Base-by-base conservation (phyloP, 2,329 filamentous ascomycete species). In the Alternaria ventricosa region DNA sequence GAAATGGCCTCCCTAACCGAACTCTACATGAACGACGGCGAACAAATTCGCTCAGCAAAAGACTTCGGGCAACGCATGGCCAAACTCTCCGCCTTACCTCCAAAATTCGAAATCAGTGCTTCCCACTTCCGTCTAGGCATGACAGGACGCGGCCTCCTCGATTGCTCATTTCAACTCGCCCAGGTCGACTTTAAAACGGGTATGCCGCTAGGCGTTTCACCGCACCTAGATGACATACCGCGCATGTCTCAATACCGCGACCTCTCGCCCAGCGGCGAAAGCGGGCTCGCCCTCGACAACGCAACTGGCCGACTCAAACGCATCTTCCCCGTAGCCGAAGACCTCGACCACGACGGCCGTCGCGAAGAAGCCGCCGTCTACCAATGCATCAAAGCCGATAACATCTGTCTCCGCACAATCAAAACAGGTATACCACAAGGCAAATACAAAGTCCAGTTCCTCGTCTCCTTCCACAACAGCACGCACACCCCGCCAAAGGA, bases 131-230 rank as follows among this genome's bases (percentile, higher is more conserved):
- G 68, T 7, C 64, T 78, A 23, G 79, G 79, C 11, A 75, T 80
- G 41, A 60, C 71, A 1, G 77, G 76, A 3, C 63, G 64, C 11
- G 78, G 73, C 7, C 62, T 79, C 10, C 65, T 74, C 2, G 74
- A 78, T 23, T 66, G 75, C 22, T 63, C 64, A n/a, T 81, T 79
- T 65, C 56, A 67, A 3, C 68, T 76, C 22, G 68, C 75, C 2
- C 72, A 80, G 55, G 68, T 81, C 11, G 79, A 80, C 53, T 80
- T 80, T 66, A 80, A 80, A 63, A 80, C 76, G 0, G 78, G 78
- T 0, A 66, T 78, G 63, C 73, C 74, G 3, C 60, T 79, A 0
- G 77, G 76, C 43, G 59, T 74, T 2, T 51, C 61, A 8, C 55
- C 64, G 5, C 57, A 67, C 4, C 64, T 76, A 1, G 69, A 69